Percentiles rank a stretch among this genome's conserved stretches.
phyloP scores from a whole-genome alignment of 164 flowering plant genomes.

The Dillenia suffruticosa region DNA sequence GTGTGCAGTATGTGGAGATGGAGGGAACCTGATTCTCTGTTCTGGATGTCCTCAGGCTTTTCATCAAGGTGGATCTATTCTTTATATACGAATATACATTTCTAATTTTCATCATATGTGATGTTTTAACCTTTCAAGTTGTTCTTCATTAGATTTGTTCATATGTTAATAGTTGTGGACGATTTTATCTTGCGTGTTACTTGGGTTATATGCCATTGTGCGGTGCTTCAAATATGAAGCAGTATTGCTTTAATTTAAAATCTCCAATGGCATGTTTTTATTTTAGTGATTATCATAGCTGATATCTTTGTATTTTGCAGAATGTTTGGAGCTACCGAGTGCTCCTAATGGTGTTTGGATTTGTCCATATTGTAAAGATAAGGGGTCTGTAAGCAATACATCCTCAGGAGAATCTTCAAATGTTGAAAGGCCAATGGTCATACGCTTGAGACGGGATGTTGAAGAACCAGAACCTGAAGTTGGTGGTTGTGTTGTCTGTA shows the following conservation, averaged over 20 bases:
- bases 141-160: neutral
- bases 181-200: too few species aligned
- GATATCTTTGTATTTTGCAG: constrained; percentile 31
- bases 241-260: too few species aligned
- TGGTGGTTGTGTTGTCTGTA: constrained; percentile 93
- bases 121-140: neutral
- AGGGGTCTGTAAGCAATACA: constrained; percentile 25
- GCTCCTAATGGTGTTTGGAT: constrained; percentile 51
- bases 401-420: constrained; percentile 28
- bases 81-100: too few species aligned
- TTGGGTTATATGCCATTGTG: too few species aligned
- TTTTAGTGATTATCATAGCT: too few species aligned
- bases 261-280: too few species aligned
- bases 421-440: constrained; percentile 37
- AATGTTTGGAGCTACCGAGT: constrained; percentile 53
- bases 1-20: constrained; percentile 84
- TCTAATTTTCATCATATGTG: too few species aligned
- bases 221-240: too few species aligned
- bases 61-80: constrained; percentile 49
- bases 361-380: constrained; percentile 67
- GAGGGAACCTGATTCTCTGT: constrained; percentile 65
- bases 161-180: neutral
- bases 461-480: constrained; percentile 62
- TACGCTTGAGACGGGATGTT: constrained; percentile 61
- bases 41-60: constrained; percentile 75